Base-by-base conservation (phyloP, 2,329 filamentous ascomycete genomes). In the Emydomyces testavorans region DNA sequence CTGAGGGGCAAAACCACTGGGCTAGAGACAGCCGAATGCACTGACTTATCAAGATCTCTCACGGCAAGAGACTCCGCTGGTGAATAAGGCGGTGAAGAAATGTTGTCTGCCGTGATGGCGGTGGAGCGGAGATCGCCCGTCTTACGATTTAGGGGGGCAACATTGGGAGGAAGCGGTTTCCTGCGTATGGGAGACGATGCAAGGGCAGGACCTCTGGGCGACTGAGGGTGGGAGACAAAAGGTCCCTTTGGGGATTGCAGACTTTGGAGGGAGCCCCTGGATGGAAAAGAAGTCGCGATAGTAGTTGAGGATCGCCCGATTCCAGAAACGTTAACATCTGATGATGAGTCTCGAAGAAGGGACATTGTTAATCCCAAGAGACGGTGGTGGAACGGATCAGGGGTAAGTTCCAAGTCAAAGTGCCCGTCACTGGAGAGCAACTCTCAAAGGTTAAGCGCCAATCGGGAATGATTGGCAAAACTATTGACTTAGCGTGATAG, bases 101-200 rank as follows among this genome's bases (percentile, higher is more conserved):
- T 32, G 13, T 45, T 45, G 41, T 32, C 32, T 15, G 34, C 15
- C 5, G 32, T n/a, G 20, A 32, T 31, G 8, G 32, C 8, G 45
- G 29, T 29, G 13, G 46, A 47, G 16, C 26, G 34, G 10, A 3
- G 28, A 36, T 34, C 26, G 26, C 2, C 20, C 26, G 34, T 61
- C 60, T 49, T 56, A 23, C 49, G 70, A 64, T 32, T 42, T 48
- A 72, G 61, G 53, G 73, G 69, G 44, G 72, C 71, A 52, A 67
- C 65, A 63, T 69, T 69, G 51, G 66, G 62, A 31, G 75, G 75
- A 52, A 78, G 62, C 56, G 75, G 74, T 60, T 77, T 77, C 55
- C 74, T 68, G 56, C 70, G 70, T 50, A 76, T 65, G 52, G 68
- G 65, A 54, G 65, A 64, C 35, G 64, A 64, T 34, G 65, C 20